These are phyloP conservation scores for Stachybotrys chlorohalonatus DNA, from an alignment of 2,329 filamentous ascomycete genomes.

Conservation along the genomic window DNA sequence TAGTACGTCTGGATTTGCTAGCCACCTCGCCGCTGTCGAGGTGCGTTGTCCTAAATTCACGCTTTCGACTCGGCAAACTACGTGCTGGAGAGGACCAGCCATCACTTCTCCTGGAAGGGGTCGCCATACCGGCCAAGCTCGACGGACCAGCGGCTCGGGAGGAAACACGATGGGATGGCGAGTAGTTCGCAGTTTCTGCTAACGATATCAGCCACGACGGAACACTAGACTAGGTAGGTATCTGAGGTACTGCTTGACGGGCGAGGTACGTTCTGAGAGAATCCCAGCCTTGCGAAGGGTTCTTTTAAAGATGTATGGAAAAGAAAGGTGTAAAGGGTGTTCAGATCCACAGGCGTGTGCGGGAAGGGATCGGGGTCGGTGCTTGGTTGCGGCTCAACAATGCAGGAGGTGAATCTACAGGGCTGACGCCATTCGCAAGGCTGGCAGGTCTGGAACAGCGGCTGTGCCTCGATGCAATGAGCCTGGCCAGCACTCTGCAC, in stretches of 20 bases:
- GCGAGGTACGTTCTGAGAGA: too few species aligned
- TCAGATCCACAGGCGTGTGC: too few species aligned
- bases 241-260: not conserved
- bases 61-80: slow-evolving; percentile 19
- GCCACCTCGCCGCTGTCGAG: slow-evolving; percentile 5
- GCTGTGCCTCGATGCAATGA: too few species aligned
- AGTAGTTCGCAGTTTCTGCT: slow-evolving; percentile 5
- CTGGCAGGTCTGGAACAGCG: too few species aligned
- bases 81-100: slow-evolving; percentile 7
- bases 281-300: too few species aligned
- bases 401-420: too few species aligned
- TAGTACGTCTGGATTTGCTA: slow-evolving; percentile 25
- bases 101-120: slow-evolving; percentile 4
- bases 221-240: not conserved
- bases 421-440: too few species aligned
- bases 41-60: slow-evolving; percentile 11
- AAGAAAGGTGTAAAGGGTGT: too few species aligned
- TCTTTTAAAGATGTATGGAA: too few species aligned
- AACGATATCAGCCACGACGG: not conserved
- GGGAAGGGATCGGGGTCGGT: too few species aligned
- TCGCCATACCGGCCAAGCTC: slow-evolving; percentile 10
- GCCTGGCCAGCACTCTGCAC: too few species aligned
- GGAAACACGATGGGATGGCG: slow-evolving; percentile 3
- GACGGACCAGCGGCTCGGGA: not conserved
- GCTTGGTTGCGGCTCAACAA: too few species aligned